These are phyloP conservation scores for Penicillium fimorum DNA, from an alignment of 495 filamentous ascomycete genomes.

Conservation along the genomic window DNA sequence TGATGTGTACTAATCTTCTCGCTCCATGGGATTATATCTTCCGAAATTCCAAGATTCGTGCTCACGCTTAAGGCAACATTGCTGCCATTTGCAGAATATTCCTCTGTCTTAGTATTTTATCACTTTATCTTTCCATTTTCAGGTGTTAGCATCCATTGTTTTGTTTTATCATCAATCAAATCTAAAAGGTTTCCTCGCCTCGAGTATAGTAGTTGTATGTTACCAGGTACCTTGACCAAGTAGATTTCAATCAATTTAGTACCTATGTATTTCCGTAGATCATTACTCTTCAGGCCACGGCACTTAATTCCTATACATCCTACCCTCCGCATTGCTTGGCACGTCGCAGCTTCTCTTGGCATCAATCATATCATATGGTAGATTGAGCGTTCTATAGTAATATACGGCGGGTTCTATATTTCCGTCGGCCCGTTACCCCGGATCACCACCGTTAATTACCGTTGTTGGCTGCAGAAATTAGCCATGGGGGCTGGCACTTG, in stretches of 20 bases:
- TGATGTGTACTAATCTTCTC: not conserved
- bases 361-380: slow-evolving; percentile 1
- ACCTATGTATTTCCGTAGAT: slow-evolving; percentile 12
- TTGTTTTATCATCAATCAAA: not conserved
- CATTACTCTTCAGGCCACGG: slow-evolving; percentile 26
- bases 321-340: slow-evolving; percentile 15
- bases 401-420: not conserved
- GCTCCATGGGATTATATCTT: not conserved
- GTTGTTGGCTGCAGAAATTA: slow-evolving; percentile 8
- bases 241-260: not conserved
- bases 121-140: not conserved
- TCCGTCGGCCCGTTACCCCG: slow-evolving; percentile 12
- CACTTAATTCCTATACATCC: not conserved
- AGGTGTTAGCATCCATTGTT: not conserved
- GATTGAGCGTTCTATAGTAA: not conserved
- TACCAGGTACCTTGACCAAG: not conserved
- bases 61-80: not conserved
- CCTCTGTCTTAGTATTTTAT: not conserved
- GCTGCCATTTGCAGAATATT: not conserved
- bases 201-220: not conserved
- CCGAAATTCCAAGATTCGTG: no score
- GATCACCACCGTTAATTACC: not conserved
- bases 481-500: not conserved
- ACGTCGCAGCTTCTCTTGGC: slow-evolving; percentile 17
- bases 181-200: not conserved